These are phyloP conservation scores for Helminthosporium solani DNA, from an alignment of 2,329 filamentous ascomycete genomes.

Conservation along the genomic window DNA sequence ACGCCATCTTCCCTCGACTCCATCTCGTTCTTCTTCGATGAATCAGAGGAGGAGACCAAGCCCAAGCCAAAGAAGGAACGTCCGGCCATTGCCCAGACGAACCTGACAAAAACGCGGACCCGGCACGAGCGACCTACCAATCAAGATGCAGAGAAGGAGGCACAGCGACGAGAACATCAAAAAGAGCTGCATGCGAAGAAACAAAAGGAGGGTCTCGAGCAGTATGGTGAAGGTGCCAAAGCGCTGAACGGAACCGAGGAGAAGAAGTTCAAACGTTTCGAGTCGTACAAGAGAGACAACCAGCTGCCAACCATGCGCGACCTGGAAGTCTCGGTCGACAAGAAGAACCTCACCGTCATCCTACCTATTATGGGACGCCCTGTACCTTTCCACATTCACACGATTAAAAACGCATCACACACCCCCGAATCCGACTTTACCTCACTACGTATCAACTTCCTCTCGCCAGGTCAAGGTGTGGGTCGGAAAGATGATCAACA, in stretches of 20 bases:
- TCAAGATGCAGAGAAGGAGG: constrained; percentile 85
- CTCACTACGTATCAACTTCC: constrained; percentile 93
- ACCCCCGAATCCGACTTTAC: constrained; percentile 94
- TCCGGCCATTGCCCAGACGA: constrained; percentile 86
- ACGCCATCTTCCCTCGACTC: constrained; percentile 89
- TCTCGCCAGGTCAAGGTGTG: constrained; percentile 95
- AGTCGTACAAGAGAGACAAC: constrained; percentile 97
- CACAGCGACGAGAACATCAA: constrained; percentile 84
- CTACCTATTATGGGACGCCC: constrained; percentile 96
- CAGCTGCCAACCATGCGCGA: constrained; percentile 81
- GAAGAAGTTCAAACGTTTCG: constrained; percentile 98
- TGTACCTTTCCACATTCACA: constrained; percentile 96
- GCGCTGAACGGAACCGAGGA: constrained; percentile 87
- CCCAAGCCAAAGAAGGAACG: constrained; percentile 84
- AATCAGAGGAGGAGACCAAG: constrained; percentile 85
- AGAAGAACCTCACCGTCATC: constrained; percentile 85
- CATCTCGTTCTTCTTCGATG: constrained; percentile 98
- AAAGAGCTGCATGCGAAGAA: constrained; percentile 86
- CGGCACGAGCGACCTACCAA: constrained; percentile 88
- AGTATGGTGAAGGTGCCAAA: constrained; percentile 82
- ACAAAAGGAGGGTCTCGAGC: constrained; percentile 79
- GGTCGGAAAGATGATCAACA: constrained; percentile 96
- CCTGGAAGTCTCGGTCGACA: constrained; percentile 84
- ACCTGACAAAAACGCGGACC: constrained; percentile 90
- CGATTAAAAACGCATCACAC: constrained; percentile 98